Percentiles rank a stretch among this genome's conserved stretches.
These are phyloP conservation scores for Torulaspora indica DNA, from an alignment of 805 yeast species.

Conservation along the genomic window DNA sequence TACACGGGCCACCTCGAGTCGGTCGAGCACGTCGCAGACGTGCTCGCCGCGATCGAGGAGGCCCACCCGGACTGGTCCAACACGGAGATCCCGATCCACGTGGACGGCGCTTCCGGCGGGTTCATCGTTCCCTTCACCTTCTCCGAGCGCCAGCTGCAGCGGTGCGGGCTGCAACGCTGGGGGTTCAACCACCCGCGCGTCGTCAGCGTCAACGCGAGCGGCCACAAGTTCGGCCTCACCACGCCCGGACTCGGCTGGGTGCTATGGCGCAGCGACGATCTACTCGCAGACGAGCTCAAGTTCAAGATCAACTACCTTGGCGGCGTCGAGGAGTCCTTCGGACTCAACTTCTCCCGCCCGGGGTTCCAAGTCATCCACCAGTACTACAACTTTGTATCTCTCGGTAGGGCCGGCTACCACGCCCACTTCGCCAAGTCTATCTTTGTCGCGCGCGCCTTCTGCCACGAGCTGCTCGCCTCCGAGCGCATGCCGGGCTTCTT, in stretches of 20 bases:
- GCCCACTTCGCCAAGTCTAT: conserved; percentile 58
- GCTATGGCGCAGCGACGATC: conserved; percentile 62
- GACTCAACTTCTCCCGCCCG: conserved; percentile 84
- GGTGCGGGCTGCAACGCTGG: conserved; percentile 44
- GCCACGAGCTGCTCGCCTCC: conserved; percentile 43
- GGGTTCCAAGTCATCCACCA: conserved; percentile 89
- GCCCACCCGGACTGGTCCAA: conserved; percentile 30
- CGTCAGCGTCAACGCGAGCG: conserved; percentile 79
- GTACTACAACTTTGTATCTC: conserved; percentile 69
- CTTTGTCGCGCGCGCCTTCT: conserved; percentile 63
- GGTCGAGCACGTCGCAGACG: conserved; percentile 53
- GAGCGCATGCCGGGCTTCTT: conserved; percentile 62
- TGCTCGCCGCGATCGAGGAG: conserved; percentile 62
- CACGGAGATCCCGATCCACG: conserved; percentile 74
- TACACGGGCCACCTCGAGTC: conserved; percentile 91
- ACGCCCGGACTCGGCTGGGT: conserved; percentile 94
- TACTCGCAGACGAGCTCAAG: conserved; percentile 65
- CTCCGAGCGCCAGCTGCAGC: conserved; percentile 52
- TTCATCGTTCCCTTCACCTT: conserved; percentile 79
- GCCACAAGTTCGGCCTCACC: conserved; percentile 88
- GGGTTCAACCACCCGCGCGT: conserved; percentile 77
- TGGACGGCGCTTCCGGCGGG: conserved; percentile 92
- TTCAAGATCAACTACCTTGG: conserved; percentile 83
- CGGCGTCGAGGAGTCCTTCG: conserved; percentile 81
- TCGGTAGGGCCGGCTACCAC: conserved; percentile 70